Base-by-base conservation (phyloP, 208 protist genomes). In the Acanthamoeba castellanii region DNA sequence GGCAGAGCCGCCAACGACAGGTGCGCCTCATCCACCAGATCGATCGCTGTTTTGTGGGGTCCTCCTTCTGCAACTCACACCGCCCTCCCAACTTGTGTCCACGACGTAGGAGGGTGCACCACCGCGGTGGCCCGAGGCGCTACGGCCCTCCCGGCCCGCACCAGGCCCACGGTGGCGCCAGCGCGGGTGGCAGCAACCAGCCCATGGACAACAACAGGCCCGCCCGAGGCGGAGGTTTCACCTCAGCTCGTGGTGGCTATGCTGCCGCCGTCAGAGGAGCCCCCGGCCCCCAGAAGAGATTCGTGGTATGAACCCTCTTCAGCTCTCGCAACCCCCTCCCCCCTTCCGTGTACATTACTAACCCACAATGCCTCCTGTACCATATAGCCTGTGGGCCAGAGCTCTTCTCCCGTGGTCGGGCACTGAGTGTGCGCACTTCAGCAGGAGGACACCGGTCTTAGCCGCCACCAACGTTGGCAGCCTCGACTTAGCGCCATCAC, bases 1-100 rank as follows among this genome's bases (percentile, higher is more conserved):
- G 82, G 82, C 55, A 57, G 55, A 20, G 82, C 82, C 47, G 45
- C 82, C 37, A 66, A 68, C 20, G 52, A 89, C 82, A 81, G 64
- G 64, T 32, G 6, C 18, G 55, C 55, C 18, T 2, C 18, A 4
- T 61, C 18, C 55, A 22, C 55, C 18, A n/a, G n/a, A n/a, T n/a
- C n/a, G n/a, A n/a, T n/a, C n/a, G n/a, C n/a, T n/a, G n/a, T n/a
- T n/a, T n/a, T n/a, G n/a, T n/a, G n/a, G n/a, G n/a, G n/a, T n/a
- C n/a, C n/a, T n/a, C 20, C 55, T 14, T 61, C 18, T 52, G 47
- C 47, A 52, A 52, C 55, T 55, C 50, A 16, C 50, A 16, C 13
- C 8, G 50, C 50, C 13, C 8, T 55, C 50, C 50, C 50, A 55
- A 55, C 50, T 61, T 61, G 55, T 22, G 55, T 61, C 16, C 20